Evolutionary conservation across 2,329 filamentous ascomycete genomes (phyloP), one percentile per base, ranked within the genome.

Genomic region (Talaromyces amestolkiae): DNA sequence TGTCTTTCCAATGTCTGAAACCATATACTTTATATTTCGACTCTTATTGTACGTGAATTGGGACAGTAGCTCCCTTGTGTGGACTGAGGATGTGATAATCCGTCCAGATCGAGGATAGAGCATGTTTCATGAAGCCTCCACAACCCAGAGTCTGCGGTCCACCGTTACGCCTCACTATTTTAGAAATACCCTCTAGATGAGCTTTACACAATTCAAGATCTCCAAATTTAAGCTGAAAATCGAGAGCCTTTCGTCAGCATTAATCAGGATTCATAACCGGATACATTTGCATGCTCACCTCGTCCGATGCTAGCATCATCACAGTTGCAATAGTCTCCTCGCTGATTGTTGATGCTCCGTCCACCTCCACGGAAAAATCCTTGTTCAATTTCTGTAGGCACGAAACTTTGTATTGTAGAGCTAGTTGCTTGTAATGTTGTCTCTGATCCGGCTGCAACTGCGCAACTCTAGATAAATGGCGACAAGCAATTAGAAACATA

Each of bases 161-260:
- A 11, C 62, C 62, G 45, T 64, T 64, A 22, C 58, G 62, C 43
- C 27, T 39, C 15, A 58, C 41, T 9, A 64, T 64, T 31, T 64
- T 41, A 19, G 49, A 33, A 3, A 45, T 45, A 3, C 53, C 53
- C 19, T 39, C 31, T 22, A 54, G 41, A 37, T 64, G 62, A 9
- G 8, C n/a, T 51, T 10, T 51, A n/a, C 53, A 64, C 31, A 19
- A 9, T 10, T 54, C 19, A 13, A 41, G n/a, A 24, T 64, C 53
- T 1, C 62, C 53, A 9, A 58, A 19, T 7, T 37, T 3, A 11
- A 64, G 45, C 62, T 64, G n/a, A 13, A 27, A 19, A 27, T 27
- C 27, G 13, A 51, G 27, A 51, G 15, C 22, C 24, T 27, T 7
- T 15, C n/a, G 19, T 64, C 8, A 51, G 51, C 19, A 37, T 17